Evolutionary conservation across 2,329 filamentous ascomycete species (phyloP), one percentile per base, ranked within the genome.

Genomic region (Venturia carpophila): DNA sequence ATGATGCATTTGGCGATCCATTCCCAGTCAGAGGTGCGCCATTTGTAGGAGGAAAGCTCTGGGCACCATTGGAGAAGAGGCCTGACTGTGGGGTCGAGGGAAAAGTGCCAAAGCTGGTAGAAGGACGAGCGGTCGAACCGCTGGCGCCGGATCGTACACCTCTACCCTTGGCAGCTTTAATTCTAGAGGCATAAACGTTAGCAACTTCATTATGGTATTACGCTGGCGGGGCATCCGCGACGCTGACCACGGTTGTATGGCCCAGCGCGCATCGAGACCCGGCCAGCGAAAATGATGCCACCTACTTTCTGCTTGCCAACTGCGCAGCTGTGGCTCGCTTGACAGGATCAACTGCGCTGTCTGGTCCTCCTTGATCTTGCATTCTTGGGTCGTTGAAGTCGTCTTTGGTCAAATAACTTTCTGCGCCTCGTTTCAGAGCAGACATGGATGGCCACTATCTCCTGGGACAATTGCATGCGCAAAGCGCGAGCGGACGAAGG

Each of bases 271-370:
- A 62, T 43, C 37, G 43, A 37, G 17, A 43, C 13, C 21, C 7
- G 19, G 15, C 37, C 60, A 61, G 34, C 60, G 43, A 39, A 42
- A 43, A 21, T 39, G 39, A 45, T 61, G 60, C 60, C 30, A 66
- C 64, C 49, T 63, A 66, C 64, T 66, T 66, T 45, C 64, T 43
- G 9, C 56, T 55, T 34, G 64, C 64, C 34, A 66, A 60, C 47
- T 66, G 64, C 10, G 64, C 64, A 41, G 64, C 64, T 34, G 64
- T 66, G 21, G 64, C 64, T 17, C 64, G 60, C 60, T 49, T 37
- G 19, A 47, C 45, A 37, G 58, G 43, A 27, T 62, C 60, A 13
- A 21, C 45, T 5, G 21, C 17, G 11, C 21, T 24, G 17, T 58
- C 52, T 21, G 52, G 52, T 19, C 52, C 52, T 58, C 52, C 52